Conservation (phyloP, 495 filamentous ascomycete species). For the Aspergillus incahuasiensis region DNA sequence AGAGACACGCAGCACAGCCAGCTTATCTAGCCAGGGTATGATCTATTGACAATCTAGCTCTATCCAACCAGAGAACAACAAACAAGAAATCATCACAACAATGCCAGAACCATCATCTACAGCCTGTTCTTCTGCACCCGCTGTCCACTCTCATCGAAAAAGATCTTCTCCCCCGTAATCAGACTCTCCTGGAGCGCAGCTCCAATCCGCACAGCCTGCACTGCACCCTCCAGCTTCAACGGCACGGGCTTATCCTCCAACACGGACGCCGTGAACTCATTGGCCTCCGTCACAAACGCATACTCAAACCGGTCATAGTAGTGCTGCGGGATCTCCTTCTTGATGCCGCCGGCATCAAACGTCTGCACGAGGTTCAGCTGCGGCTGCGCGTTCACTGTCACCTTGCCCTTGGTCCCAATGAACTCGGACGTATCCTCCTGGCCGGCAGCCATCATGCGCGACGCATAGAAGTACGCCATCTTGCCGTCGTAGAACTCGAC, state of each 20-base stretch:
- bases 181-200: conserved; percentile 56
- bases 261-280: conserved; percentile 53
- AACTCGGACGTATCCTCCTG: conserved; percentile 63
- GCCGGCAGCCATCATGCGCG: conserved; percentile 59
- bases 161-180: conserved; percentile 54
- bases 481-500: conserved; percentile 59
- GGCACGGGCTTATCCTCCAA: conserved; percentile 51
- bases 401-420: conserved; percentile 58
- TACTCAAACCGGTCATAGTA: conserved; percentile 60
- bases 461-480: conserved; percentile 57
- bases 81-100: neutral
- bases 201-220: conserved; percentile 58
- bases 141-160: conserved; percentile 45
- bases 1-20: too few species aligned
- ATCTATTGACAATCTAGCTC: neutral
- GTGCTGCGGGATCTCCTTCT: conserved; percentile 51
- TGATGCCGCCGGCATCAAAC: conserved; percentile 43
- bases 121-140: conserved; percentile 28
- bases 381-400: conserved; percentile 54
- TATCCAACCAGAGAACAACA: neutral
- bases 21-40: too few species aligned
- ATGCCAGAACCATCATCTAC: neutral
- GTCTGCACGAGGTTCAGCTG: conserved; percentile 48
- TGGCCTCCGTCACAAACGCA: conserved; percentile 59
- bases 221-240: conserved; percentile 49